phyloP scores from a whole-genome alignment of 2,329 filamentous ascomycete genomes.

The Verticillium dahliae region DNA sequence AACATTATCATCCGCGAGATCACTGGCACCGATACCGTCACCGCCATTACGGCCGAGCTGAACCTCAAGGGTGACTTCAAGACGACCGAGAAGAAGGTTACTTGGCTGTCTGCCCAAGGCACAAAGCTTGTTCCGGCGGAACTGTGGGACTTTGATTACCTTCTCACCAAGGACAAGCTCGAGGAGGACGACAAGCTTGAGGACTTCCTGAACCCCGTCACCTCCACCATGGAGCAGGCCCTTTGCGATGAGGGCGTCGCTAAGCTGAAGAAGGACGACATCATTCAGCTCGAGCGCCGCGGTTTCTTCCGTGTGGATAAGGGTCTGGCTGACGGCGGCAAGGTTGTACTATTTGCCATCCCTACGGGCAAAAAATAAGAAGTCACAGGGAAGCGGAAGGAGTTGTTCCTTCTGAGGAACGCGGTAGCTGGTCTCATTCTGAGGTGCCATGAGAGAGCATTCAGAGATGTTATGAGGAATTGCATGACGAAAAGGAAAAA shows the following conservation, averaged over 20 bases:
- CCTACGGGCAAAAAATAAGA: conserved; percentile 48
- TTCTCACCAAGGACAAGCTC: conserved; percentile 91
- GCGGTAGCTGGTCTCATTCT: neutral
- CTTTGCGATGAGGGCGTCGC: conserved; percentile 76
- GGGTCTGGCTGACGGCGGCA: conserved; percentile 41
- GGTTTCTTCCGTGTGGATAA: conserved; percentile 87
- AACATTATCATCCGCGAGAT: conserved; percentile 74
- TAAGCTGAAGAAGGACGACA: conserved; percentile 75
- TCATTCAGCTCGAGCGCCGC: conserved; percentile 91
- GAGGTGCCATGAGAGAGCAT: neutral
- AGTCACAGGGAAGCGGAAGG: neutral
- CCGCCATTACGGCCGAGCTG: conserved; percentile 71
- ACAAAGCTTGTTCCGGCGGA: conserved; percentile 77
- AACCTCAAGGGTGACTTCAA: conserved; percentile 91
- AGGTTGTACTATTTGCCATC: conserved; percentile 50
- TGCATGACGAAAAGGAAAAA: neutral
- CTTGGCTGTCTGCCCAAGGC: conserved; percentile 74
- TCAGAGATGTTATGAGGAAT: neutral
- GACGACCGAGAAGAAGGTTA: conserved; percentile 93
- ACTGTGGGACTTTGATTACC: conserved; percentile 89
- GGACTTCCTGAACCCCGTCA: conserved; percentile 72
- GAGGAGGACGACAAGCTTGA: conserved; percentile 83
- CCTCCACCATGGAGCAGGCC: conserved; percentile 67
- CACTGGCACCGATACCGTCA: conserved; percentile 52
- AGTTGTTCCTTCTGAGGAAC: neutral